These are phyloP conservation scores for Platanthera zijinensis DNA, from an alignment of 106 monocot species.

Conservation along the genomic window DNA sequence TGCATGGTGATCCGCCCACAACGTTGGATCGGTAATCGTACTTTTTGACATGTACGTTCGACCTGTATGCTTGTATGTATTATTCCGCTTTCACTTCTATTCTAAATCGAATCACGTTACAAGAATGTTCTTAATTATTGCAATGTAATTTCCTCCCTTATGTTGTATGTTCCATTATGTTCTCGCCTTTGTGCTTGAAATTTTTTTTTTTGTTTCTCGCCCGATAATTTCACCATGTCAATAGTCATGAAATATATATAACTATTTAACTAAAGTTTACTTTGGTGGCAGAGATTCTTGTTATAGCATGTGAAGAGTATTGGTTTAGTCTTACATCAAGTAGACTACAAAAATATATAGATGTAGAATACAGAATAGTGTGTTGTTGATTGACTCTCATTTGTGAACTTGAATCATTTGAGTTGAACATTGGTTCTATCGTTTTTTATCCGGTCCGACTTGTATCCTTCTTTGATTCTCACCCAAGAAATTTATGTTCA, in stretches of 20 bases:
- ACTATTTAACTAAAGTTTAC: not conserved
- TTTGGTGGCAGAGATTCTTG: not conserved
- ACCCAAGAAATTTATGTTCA: too few species aligned
- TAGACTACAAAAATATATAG: too few species aligned
- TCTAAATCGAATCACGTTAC: not conserved
- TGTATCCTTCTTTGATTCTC: too few species aligned
- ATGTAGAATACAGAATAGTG: too few species aligned
- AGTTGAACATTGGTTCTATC: too few species aligned
- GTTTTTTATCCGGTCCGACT: too few species aligned
- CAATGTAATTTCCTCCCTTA: not conserved
- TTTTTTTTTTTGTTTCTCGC: not conserved
- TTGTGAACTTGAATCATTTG: too few species aligned
- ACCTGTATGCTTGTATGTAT: too few species aligned
- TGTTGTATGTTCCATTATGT: not conserved
- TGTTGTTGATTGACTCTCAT: too few species aligned
- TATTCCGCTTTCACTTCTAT: not conserved
- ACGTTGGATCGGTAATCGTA: not conserved
- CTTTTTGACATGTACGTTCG: not conserved
- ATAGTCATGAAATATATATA: not conserved
- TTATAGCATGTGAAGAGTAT: too few species aligned
- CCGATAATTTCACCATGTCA: not conserved
- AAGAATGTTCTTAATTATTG: not conserved
- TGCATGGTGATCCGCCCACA: slow-evolving; percentile 22
- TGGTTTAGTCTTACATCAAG: too few species aligned
- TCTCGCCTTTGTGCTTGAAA: not conserved